Evolutionary conservation across 2,329 filamentous ascomycete genomes (phyloP).

Genomic region (Aspergillus aculeatus): DNA sequence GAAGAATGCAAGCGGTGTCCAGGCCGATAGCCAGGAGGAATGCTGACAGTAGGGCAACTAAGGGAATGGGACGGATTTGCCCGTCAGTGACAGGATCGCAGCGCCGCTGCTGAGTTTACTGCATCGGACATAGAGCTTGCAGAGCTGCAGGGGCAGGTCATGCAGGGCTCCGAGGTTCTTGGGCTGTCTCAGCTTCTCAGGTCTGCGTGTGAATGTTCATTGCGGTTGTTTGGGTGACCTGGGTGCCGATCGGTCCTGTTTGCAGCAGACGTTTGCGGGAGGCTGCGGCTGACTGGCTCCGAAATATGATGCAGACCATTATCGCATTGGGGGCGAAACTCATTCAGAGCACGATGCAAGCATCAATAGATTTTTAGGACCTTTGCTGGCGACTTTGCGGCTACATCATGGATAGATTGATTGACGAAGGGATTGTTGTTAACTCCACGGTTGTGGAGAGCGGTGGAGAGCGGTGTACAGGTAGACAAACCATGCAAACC

Average conservation of each 20-base stretch:
- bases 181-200: neutral
- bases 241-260: neutral
- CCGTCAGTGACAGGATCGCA: constrained; percentile 1
- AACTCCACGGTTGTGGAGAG: too few species aligned
- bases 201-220: neutral
- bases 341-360: neutral
- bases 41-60: constrained; percentile 3
- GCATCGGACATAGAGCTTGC: neutral
- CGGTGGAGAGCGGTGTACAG: neutral
- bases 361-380: neutral
- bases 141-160: neutral
- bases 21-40: constrained; percentile 3
- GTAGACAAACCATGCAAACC: neutral
- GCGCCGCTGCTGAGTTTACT: neutral
- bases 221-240: neutral
- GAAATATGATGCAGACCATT: neutral
- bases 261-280: neutral
- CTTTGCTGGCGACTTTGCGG: too few species aligned
- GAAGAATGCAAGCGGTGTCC: constrained; percentile 1
- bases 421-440: too few species aligned
- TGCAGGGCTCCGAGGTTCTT: neutral
- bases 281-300: neutral
- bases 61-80: neutral
- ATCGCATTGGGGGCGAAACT: too few species aligned
- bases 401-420: too few species aligned